phyloP scores from a whole-genome alignment of 2,329 filamentous ascomycete species.

The Colletotrichum simmondsii region DNA sequence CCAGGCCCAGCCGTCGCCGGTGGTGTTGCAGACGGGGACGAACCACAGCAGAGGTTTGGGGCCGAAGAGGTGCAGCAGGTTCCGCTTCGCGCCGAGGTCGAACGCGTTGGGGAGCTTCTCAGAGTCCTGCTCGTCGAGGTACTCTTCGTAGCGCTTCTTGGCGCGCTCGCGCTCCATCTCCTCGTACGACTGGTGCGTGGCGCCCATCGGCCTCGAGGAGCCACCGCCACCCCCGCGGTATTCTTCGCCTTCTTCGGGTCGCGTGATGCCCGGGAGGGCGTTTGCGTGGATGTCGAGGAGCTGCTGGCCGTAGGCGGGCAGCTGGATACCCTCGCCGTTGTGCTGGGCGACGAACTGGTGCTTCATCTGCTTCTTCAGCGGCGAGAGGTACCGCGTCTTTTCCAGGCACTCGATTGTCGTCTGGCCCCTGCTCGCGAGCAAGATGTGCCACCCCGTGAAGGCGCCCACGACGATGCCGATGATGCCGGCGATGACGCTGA shows the following conservation, averaged over 20 bases:
- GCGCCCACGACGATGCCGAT: constrained; percentile 89
- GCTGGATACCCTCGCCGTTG: constrained; percentile 58
- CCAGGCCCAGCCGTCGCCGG: constrained; percentile 95
- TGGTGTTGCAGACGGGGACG: constrained; percentile 85
- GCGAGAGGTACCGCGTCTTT: constrained; percentile 92
- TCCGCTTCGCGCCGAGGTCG: constrained; percentile 85
- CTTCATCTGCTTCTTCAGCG: constrained; percentile 77
- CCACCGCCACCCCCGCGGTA: constrained; percentile 46
- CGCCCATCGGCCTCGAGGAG: constrained; percentile 41
- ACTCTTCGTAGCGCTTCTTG: constrained; percentile 70
- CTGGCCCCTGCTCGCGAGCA: constrained; percentile 80
- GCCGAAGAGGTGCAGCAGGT: constrained; percentile 86
- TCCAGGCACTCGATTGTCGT: constrained; percentile 98
- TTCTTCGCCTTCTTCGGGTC: constrained; percentile 84
- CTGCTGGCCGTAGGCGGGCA: constrained; percentile 76
- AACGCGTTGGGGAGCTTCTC: constrained; percentile 93
- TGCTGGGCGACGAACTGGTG: constrained; percentile 68
- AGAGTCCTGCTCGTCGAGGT: constrained; percentile 90
- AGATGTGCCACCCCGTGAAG: constrained; percentile 93
- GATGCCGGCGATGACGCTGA: constrained; percentile 88
- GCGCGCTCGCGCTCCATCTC: constrained; percentile 66
- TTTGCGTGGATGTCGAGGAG: constrained; percentile 86
- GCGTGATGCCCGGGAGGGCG: constrained; percentile 80
- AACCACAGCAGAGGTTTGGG: constrained; percentile 78
- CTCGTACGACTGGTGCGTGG: constrained; percentile 61